Evolutionary conservation across 2,329 filamentous ascomycete species (phyloP).

Genomic region (Plenodomus lindquistii): DNA sequence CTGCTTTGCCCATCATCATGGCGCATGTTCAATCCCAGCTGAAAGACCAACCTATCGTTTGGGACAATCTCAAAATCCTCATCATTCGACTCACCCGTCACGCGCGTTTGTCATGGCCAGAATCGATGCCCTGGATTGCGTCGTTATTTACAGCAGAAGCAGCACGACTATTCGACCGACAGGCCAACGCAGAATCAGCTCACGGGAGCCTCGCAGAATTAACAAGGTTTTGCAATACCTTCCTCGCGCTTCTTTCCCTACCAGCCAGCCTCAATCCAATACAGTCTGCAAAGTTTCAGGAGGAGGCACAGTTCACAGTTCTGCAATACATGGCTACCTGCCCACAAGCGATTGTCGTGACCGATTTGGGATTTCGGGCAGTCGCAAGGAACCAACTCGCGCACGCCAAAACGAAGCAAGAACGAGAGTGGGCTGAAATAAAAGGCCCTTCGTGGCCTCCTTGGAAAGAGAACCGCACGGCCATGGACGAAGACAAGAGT

Average conservation of each 20-base stretch:
- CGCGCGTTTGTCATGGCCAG: constrained; percentile 35
- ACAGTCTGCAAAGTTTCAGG: constrained; percentile 53
- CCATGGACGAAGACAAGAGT: constrained; percentile 62
- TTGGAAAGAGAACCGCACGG: constrained; percentile 65
- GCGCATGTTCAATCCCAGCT: constrained; percentile 26
- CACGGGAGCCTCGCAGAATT: constrained; percentile 9
- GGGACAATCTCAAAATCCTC: constrained; percentile 29
- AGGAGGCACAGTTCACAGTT: constrained; percentile 61
- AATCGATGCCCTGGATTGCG: constrained; percentile 37
- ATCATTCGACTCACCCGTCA: constrained; percentile 34
- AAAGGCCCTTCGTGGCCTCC: constrained; percentile 67
- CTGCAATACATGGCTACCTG: constrained; percentile 61
- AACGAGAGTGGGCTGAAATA: constrained; percentile 61
- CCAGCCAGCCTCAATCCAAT: constrained; percentile 56
- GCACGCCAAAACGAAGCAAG: constrained; percentile 59
- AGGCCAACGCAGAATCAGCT: neutral
- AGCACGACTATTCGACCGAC: constrained; percentile 15
- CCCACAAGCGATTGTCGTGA: constrained; percentile 59
- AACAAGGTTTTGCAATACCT: constrained; percentile 53
- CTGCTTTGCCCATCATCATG: constrained; percentile 28
- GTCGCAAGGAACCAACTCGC: constrained; percentile 61
- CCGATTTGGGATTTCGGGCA: constrained; percentile 61
- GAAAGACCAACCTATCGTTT: constrained; percentile 18
- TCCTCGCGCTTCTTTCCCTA: constrained; percentile 54
- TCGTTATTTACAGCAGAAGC: constrained; percentile 31